Evolutionary conservation across 345 rosid genomes (phyloP).

Genomic region (Pseudoturritis turrita): DNA sequence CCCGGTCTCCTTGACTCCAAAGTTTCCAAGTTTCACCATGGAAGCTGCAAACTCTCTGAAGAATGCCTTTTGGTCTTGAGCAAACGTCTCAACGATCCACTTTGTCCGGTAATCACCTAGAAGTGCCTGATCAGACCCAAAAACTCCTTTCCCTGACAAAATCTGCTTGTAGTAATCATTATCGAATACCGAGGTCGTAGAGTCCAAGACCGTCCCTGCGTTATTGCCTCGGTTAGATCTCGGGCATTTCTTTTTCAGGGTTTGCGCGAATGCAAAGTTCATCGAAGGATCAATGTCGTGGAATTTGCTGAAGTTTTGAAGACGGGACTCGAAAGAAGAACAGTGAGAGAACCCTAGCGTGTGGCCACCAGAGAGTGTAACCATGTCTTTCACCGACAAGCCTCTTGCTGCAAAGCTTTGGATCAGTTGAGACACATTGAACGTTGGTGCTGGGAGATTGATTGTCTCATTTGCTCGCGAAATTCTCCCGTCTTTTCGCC

Average conservation of each 20-base stretch:
- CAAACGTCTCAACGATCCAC: conserved; percentile 59
- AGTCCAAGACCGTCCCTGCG: conserved; percentile 69
- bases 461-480: conserved; percentile 61
- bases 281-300: conserved; percentile 64
- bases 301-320: conserved; percentile 52
- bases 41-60: conserved; percentile 61
- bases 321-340: conserved; percentile 64
- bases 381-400: conserved; percentile 67
- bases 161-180: conserved; percentile 63
- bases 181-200: conserved; percentile 55
- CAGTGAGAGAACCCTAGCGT: conserved; percentile 81
- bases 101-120: conserved; percentile 44
- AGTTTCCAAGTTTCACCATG: conserved; percentile 72
- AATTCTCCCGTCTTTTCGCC: conserved; percentile 74
- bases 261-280: conserved; percentile 40
- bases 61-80: conserved; percentile 56
- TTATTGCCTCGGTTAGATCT: conserved; percentile 40
- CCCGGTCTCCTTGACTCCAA: conserved; percentile 53
- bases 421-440: conserved; percentile 59
- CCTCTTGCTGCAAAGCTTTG: conserved; percentile 68
- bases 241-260: conserved; percentile 46
- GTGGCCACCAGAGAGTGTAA: conserved; percentile 78
- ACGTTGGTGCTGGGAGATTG: conserved; percentile 69
- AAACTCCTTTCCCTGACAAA: conserved; percentile 51
- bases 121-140: conserved; percentile 65